phyloP scores from a whole-genome alignment of 2,329 filamentous ascomycete species.

The Alternaria hordeiaustralica region DNA sequence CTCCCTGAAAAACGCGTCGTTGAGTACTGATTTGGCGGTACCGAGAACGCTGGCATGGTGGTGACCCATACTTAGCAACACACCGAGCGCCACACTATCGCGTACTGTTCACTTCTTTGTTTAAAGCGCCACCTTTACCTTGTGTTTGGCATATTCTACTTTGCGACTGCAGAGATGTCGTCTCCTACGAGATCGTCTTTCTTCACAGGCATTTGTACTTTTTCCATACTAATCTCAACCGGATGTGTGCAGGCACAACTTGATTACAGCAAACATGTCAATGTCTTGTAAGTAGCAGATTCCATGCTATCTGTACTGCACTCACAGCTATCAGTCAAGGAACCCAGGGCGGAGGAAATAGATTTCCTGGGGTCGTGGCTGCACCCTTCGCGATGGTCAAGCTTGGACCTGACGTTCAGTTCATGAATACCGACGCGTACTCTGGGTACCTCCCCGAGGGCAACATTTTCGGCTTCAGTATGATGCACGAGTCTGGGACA shows the following conservation, averaged over 20 bases:
- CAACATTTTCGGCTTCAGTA: slow-evolving; percentile 44
- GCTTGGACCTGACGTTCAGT: slow-evolving; percentile 44
- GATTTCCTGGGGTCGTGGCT: slow-evolving; percentile 47
- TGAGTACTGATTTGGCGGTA: neutral
- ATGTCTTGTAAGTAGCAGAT: slow-evolving; percentile 41
- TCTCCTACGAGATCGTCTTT: neutral
- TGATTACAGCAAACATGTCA: slow-evolving; percentile 43
- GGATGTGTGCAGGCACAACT: neutral
- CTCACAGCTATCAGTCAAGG: slow-evolving; percentile 14
- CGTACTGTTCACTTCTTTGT: neutral
- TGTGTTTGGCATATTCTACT: neutral
- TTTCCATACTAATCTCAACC: neutral
- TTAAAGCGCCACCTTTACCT: neutral
- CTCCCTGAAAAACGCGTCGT: neutral
- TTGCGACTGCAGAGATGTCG: neutral
- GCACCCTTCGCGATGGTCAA: slow-evolving; percentile 49
- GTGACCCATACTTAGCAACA: neutral
- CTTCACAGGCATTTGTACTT: neutral
- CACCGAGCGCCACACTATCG: neutral
- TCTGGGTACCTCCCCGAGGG: slow-evolving; percentile 44
- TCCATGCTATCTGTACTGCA: neutral
- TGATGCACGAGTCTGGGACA: slow-evolving; percentile 46
- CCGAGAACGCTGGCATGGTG: neutral
- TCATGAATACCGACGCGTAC: slow-evolving; percentile 42
- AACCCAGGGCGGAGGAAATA: slow-evolving; percentile 43